A percentile compares a stretch with the other conserved stretches of the same genome.
Conservation (phyloP, 495 filamentous ascomycete species). For the Thermothielavioides terrestris region DNA sequence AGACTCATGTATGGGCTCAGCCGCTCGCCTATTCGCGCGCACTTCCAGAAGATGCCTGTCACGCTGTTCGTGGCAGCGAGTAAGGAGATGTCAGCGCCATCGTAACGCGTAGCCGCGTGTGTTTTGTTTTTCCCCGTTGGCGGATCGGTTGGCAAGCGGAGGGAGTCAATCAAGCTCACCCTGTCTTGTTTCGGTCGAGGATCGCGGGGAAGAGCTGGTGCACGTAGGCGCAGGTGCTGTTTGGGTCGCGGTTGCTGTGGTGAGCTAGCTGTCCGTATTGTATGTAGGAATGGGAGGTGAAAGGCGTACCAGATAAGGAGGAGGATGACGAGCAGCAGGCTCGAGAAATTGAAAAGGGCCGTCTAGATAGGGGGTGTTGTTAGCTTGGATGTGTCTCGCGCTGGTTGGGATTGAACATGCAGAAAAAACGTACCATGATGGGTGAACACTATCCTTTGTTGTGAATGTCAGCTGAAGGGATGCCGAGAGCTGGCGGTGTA, state of each 20-base stretch:
- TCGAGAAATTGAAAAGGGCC: slow-evolving; percentile 97
- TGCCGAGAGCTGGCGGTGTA: background rate
- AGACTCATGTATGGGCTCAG: slow-evolving; percentile 93
- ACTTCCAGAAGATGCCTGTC: slow-evolving; percentile 94
- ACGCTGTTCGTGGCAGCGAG: slow-evolving; percentile 40
- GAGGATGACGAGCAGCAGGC: slow-evolving; percentile 83
- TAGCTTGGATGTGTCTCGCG: slow-evolving; percentile 15
- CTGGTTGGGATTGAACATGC: background rate
- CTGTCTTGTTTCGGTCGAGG: slow-evolving; percentile 88
- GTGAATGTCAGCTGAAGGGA: no score
- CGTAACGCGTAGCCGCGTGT: no score
- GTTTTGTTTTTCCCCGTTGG: background rate
- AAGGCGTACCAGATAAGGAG: slow-evolving; percentile 65
- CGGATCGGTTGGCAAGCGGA: no score
- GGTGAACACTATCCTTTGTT: background rate
- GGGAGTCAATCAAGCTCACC: slow-evolving; percentile 54
- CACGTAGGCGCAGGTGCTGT: slow-evolving; percentile 71
- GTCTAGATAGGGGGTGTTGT: slow-evolving; percentile 47
- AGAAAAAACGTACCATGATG: slow-evolving; percentile 17
- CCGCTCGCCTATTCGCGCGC: slow-evolving; percentile 83
- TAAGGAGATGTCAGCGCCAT: slow-evolving; percentile 8
- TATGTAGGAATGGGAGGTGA: background rate
- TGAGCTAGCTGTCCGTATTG: background rate
- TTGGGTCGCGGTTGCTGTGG: background rate
- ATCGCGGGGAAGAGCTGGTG: slow-evolving; percentile 85